These are phyloP conservation scores for Aspergillus conjunctus DNA, from an alignment of 495 filamentous ascomycete genomes.

Conservation along the genomic window DNA sequence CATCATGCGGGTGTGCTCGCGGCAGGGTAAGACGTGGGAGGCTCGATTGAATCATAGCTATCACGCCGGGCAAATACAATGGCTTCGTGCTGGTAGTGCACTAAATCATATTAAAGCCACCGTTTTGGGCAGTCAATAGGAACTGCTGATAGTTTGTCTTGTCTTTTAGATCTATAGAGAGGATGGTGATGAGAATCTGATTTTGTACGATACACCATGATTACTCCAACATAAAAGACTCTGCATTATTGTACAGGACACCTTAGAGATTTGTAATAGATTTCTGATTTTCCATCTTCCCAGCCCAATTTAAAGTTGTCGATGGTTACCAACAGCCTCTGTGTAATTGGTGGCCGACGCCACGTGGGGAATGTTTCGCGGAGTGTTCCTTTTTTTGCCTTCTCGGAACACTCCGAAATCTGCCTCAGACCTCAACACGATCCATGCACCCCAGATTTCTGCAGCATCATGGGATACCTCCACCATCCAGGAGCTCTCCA, in stretches of 20 bases:
- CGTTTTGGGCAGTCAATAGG: conserved; percentile 1
- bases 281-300: too few species aligned
- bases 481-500: neutral
- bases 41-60: conserved; percentile 29
- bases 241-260: too few species aligned
- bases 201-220: neutral
- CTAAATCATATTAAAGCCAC: conserved; percentile 51
- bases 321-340: neutral
- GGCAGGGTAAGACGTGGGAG: conserved; percentile 25
- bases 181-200: neutral
- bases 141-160: neutral
- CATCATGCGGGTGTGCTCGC: conserved; percentile 21
- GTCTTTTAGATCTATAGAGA: neutral
- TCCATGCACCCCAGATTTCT: neutral
- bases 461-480: neutral
- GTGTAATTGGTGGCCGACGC: neutral
- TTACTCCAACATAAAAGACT: too few species aligned
- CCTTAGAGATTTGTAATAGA: too few species aligned
- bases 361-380: neutral
- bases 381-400: neutral
- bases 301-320: neutral
- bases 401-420: neutral
- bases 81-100: conserved; percentile 31
- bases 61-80: conserved; percentile 25
- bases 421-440: neutral